phyloP scores from a whole-genome alignment of 352 stramenopile genomes.

The Globisporangium camurandrum region DNA sequence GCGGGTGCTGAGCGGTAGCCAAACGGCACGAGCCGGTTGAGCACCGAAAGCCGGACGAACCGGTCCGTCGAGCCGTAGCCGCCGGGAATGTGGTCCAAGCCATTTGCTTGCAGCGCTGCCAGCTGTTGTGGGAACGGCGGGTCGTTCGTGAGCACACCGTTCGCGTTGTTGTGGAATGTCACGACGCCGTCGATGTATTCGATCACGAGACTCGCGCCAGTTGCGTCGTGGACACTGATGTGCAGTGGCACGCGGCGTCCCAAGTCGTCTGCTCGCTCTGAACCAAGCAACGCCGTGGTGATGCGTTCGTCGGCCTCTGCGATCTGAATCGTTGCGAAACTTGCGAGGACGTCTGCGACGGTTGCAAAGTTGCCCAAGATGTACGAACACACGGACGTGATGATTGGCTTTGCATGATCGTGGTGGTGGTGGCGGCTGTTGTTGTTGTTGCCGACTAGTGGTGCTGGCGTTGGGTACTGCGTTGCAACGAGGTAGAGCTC shows the following conservation, averaged over 20 bases:
- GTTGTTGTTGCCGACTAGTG: slow-evolving; percentile 1
- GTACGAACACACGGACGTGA: slow-evolving; percentile 63
- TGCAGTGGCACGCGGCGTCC: slow-evolving; percentile 42
- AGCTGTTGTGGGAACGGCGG: slow-evolving; percentile 48
- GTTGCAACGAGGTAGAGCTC: slow-evolving; percentile 41
- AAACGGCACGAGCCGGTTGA: slow-evolving; percentile 34
- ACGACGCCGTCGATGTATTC: slow-evolving; percentile 54
- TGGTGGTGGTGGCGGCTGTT: no score
- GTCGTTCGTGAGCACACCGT: slow-evolving; percentile 64
- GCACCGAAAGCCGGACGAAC: slow-evolving; percentile 57
- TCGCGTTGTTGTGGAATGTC: slow-evolving; percentile 54
- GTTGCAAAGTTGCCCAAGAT: slow-evolving; percentile 64
- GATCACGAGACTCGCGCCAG: slow-evolving; percentile 59
- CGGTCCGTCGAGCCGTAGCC: slow-evolving; percentile 49
- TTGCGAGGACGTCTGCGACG: slow-evolving; percentile 45
- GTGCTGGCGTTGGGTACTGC: slow-evolving; percentile 35
- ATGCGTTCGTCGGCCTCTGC: slow-evolving; percentile 39
- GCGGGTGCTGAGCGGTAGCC: slow-evolving; percentile 27
- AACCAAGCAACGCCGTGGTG: slow-evolving; percentile 15
- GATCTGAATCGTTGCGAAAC: slow-evolving; percentile 43
- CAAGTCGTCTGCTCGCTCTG: slow-evolving; percentile 15
- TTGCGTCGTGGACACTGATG: slow-evolving; percentile 50
- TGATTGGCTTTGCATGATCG: slow-evolving; percentile 31
- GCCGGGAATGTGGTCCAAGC: slow-evolving; percentile 23
- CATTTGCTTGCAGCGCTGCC: slow-evolving; percentile 19